Base-by-base conservation (phyloP, 805 yeast species). In the Spathaspora gorwiae region DNA sequence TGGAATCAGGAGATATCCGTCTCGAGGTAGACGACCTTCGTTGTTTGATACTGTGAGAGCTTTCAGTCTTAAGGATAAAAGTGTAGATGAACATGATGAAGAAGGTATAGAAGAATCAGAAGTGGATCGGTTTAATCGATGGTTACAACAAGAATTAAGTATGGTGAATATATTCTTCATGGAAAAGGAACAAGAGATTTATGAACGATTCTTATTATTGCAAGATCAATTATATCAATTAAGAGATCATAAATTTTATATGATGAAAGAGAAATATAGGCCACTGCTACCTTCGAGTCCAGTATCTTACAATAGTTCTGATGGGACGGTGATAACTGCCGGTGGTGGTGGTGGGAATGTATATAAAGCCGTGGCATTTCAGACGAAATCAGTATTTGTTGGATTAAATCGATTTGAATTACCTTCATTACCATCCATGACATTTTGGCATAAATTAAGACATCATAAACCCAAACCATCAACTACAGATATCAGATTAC, bases 171-270 rank as follows among this genome's bases (percentile, higher is more conserved):
- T 31, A 0, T 88, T 88, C 55, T 88, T 76, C 59, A 68, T 60
- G 37, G 79, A 74, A 29, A 79, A 75, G 51, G 95, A 87, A 54
- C 68, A 71, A 27, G 84, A 78, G 24, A 80, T 78, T 1, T 70
- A 79, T 37, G 79, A 78, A 46, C 68, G 92, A 46, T 83, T 76
- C 52, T 60, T 80, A 10, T 55, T 83, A 4, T 57, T 88, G 19
- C 86, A 84, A 57, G 86, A 79, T 52, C 96, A 88, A 60, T 59
- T 89, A 37, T 75, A 74, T 46, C 83, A 82, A 53, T 59, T 85
- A 45, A 71, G 78, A 38, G 83, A 82, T 37, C 87, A 82, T 46
- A 72, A 66, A 46, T 37, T 43, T 1, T 43, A 50, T 19, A 40
- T 56, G 12, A 9, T 52, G 31, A 46, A 47, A 32, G 48, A 51